Percentiles rank a stretch among this genome's conserved stretches.
phyloP scores from a whole-genome alignment of 176 grass and related monocot species.

The Aegilops sharonensis region DNA sequence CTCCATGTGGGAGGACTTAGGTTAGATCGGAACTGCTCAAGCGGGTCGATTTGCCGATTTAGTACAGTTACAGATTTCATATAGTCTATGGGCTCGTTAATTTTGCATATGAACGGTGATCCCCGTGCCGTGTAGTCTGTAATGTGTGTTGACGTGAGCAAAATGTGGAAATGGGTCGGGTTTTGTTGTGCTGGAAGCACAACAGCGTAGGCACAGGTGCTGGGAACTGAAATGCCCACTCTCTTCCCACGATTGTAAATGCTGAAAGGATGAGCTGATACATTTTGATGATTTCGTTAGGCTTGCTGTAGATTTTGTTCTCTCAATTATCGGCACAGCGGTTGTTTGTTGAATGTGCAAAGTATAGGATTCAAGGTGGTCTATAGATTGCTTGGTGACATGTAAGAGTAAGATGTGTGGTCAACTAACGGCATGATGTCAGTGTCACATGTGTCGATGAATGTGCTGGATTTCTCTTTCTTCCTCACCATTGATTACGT shows the following conservation, averaged over 20 bases:
- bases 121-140: neutral
- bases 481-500: neutral
- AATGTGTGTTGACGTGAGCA: neutral
- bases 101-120: neutral
- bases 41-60: neutral
- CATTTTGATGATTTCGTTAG: neutral
- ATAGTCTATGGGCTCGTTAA: neutral
- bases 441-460: neutral
- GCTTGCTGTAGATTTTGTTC: neutral
- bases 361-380: neutral
- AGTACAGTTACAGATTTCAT: neutral
- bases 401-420: neutral
- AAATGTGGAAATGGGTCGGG: neutral
- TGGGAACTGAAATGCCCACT: neutral
- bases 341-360: neutral
- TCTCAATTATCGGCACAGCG: neutral
- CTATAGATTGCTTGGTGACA: neutral
- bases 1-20: neutral
- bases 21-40: conserved; percentile 13
- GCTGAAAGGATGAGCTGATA: neutral
- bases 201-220: neutral
- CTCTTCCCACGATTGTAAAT: neutral
- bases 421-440: neutral
- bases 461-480: neutral
- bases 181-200: neutral